phyloP scores from a whole-genome alignment of 805 yeast species.

The Pichia manshurica region DNA sequence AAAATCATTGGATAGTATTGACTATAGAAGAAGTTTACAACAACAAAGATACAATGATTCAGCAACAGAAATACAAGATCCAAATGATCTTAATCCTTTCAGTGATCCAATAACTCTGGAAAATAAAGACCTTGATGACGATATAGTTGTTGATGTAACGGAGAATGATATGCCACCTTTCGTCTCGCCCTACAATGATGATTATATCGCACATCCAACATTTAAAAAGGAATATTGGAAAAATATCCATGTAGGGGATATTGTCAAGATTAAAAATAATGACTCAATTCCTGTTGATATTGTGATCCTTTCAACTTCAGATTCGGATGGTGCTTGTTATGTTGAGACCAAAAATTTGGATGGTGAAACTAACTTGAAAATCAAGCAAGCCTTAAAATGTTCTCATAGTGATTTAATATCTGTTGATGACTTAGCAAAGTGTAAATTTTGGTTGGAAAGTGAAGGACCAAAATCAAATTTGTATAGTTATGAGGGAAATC shows the following conservation, averaged over 20 bases:
- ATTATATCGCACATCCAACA: conserved; percentile 18
- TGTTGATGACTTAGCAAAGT: conserved; percentile 41
- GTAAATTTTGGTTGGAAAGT: conserved; percentile 65
- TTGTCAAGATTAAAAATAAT: conserved; percentile 59
- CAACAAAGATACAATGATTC: conserved; percentile 12
- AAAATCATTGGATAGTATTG: conserved; percentile 32
- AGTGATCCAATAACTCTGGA: conserved; percentile 25
- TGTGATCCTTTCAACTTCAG: conserved; percentile 60
- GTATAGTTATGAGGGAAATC: conserved; percentile 70
- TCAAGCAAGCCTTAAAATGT: conserved; percentile 65
- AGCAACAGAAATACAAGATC: conserved; percentile 11
- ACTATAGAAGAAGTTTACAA: conserved; percentile 27
- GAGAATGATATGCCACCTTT: conserved; percentile 24
- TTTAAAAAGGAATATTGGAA: conserved; percentile 57
- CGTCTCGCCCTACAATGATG: conserved; percentile 21
- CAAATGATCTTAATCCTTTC: conserved; percentile 19
- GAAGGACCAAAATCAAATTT: conserved; percentile 81
- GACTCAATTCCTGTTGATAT: conserved; percentile 79
- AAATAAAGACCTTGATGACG: conserved; percentile 11
- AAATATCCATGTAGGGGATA: conserved; percentile 68
- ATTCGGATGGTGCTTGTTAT: conserved; percentile 60
- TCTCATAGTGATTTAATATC: conserved; percentile 35
- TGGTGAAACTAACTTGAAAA: conserved; percentile 75
- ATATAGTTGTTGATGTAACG: background rate
- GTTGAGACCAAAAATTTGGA: conserved; percentile 79